Conservation (phyloP, 2,329 filamentous ascomycete species). For the Xylaria sp. region DNA sequence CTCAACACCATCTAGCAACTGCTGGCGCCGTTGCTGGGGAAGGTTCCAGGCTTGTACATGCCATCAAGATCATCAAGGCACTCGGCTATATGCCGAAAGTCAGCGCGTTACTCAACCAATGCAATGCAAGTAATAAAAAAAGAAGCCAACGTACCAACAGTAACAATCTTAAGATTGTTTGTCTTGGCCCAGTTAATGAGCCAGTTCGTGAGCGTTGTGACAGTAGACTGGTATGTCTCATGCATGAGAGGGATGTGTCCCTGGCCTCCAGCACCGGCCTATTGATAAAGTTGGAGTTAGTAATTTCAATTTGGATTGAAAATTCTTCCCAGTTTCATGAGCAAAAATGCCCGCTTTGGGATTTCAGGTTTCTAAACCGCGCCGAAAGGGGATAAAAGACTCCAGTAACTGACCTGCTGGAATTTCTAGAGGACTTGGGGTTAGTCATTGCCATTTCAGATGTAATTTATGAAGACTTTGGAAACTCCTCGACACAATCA, state of each 20-base stretch:
- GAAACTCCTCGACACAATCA: too few relatives aligned
- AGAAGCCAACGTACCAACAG: constrained; percentile 50
- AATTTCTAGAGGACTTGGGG: too few relatives aligned
- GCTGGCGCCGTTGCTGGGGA: constrained; percentile 43
- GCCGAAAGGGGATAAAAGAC: background rate
- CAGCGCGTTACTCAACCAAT: too few relatives aligned
- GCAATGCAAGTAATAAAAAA: too few relatives aligned
- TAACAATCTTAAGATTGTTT: constrained; percentile 55
- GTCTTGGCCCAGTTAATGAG: constrained; percentile 56
- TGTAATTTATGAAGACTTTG: too few relatives aligned
- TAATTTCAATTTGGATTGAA: background rate
- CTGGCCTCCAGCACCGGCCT: constrained; percentile 49
- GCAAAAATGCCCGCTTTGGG: background rate
- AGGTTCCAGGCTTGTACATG: constrained; percentile 49
- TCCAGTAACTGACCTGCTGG: constrained; percentile 32
- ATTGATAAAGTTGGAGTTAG: background rate
- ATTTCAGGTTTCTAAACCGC: background rate
- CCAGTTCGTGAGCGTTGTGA: constrained; percentile 55
- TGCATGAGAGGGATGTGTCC: constrained; percentile 64
- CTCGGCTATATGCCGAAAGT: constrained; percentile 42
- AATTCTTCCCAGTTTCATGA: background rate
- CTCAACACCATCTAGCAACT: constrained; percentile 37
- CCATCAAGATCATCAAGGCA: constrained; percentile 49
- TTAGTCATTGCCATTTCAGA: too few relatives aligned
- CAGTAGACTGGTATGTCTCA: constrained; percentile 57